A percentile compares a stretch with the other conserved stretches of the same genome.
Evolutionary conservation across 768 basidiomycete species (phyloP).

Genomic region (Leccinum subtestaceum): DNA sequence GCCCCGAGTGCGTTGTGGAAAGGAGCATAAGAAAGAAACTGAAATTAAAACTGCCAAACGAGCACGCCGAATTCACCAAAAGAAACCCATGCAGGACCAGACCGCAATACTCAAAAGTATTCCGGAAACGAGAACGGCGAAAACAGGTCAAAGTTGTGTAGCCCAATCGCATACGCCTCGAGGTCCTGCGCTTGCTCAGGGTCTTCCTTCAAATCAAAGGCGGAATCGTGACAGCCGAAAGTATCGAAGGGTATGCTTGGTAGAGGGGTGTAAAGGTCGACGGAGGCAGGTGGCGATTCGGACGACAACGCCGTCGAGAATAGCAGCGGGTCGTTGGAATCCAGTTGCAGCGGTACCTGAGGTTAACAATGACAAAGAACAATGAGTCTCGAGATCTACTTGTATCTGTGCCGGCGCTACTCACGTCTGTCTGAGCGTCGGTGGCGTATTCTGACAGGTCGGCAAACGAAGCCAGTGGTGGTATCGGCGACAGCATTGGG

Average conservation of each 20-base stretch:
- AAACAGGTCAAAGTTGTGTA: slow-evolving; percentile 28
- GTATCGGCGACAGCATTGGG: not conserved
- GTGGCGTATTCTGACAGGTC: not conserved
- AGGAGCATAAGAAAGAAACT: not conserved
- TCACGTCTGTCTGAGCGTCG: slow-evolving; percentile 8
- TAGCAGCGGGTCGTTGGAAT: not conserved
- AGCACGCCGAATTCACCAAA: not conserved
- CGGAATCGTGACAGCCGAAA: slow-evolving; percentile 1
- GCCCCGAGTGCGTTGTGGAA: not conserved
- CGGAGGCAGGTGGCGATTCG: slow-evolving; percentile 2
- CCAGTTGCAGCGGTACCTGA: not conserved
- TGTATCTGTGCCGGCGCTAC: not conserved
- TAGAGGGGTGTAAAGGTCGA: not conserved
- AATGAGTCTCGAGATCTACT: not conserved
- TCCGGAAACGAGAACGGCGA: slow-evolving; percentile 19
- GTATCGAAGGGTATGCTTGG: slow-evolving; percentile 2
- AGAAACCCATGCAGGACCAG: not conserved
- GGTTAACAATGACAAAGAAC: not conserved
- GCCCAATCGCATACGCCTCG: slow-evolving; percentile 30
- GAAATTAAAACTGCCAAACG: not conserved
- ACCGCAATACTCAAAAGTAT: slow-evolving; percentile 9
- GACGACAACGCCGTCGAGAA: not conserved
- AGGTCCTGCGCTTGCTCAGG: slow-evolving; percentile 27
- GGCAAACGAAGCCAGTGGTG: not conserved
- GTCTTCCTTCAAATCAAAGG: slow-evolving; percentile 16